Percentiles rank a stretch among this genome's conserved stretches.
Conservation (phyloP, 140 eudicot species). For the Ambrosia hybrid region DNA sequence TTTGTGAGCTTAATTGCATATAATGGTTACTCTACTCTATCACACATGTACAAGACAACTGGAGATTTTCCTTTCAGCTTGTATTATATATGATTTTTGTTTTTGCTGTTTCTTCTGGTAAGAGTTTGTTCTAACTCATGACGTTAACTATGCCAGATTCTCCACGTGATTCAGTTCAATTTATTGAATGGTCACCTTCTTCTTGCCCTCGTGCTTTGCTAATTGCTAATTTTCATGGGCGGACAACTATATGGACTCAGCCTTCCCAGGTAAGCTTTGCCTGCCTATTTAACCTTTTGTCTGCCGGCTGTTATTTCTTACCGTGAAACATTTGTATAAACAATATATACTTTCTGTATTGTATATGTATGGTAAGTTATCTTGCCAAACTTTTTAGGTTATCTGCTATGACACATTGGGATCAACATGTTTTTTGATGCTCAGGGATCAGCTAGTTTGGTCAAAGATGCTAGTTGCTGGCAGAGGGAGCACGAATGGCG, state of each 20-base stretch:
- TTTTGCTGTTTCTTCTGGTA: not conserved
- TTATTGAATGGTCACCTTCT: constrained; percentile 96
- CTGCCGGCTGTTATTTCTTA: constrained; percentile 4
- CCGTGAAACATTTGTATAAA: constrained; percentile 1
- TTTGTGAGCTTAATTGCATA: constrained; percentile 1
- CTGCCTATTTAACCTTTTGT: not conserved
- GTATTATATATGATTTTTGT: constrained; percentile 1
- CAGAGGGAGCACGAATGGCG: constrained; percentile 96
- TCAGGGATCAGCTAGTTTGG: constrained; percentile 78
- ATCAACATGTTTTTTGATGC: constrained; percentile 23
- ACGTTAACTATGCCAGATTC: constrained; percentile 52
- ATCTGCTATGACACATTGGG: constrained; percentile 3
- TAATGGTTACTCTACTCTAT: not conserved
- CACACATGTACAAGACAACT: not conserved
- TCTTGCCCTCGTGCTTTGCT: constrained; percentile 91
- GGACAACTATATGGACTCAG: constrained; percentile 91
- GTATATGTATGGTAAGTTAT: constrained; percentile 5
- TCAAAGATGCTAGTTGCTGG: constrained; percentile 94
- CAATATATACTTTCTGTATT: not conserved
- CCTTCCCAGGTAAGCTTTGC: constrained; percentile 66
- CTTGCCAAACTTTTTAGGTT: constrained; percentile 11
- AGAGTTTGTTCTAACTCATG: not conserved
- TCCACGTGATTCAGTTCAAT: constrained; percentile 99
- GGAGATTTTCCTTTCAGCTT: too few relatives aligned
- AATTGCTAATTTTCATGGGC: constrained; percentile 90